Conservation (phyloP, 2,329 filamentous ascomycete species). For the Fusarium sp. region DNA sequence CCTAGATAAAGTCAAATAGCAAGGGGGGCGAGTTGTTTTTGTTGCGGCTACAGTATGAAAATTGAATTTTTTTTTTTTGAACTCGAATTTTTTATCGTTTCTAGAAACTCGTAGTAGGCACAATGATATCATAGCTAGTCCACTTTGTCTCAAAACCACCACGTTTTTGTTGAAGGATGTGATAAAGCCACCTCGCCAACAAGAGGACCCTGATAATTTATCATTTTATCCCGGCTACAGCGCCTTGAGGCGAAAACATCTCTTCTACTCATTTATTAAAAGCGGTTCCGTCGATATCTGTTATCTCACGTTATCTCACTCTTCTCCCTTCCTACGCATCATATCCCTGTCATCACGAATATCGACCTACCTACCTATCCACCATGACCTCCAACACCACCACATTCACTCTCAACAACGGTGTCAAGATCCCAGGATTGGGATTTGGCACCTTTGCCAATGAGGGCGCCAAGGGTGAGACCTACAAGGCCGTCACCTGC, state of each 20-base stretch:
- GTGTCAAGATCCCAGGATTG: constrained; percentile 70
- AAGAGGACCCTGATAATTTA: background rate
- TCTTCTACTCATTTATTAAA: background rate
- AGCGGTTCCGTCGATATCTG: background rate
- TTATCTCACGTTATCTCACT: background rate
- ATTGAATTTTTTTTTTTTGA: background rate
- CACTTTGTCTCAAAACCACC: background rate
- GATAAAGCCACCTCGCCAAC: background rate
- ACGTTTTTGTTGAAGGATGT: background rate
- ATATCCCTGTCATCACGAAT: background rate
- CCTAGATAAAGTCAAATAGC: constrained; percentile 8
- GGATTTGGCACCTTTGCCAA: constrained; percentile 77
- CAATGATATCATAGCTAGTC: background rate
- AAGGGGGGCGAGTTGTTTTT: constrained; percentile 2
- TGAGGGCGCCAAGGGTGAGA: constrained; percentile 60
- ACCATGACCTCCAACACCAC: constrained; percentile 44
- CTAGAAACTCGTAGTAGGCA: background rate
- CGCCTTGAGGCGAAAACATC: background rate
- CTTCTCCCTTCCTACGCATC: background rate
- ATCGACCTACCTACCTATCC: background rate
- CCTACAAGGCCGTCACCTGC: constrained; percentile 50
- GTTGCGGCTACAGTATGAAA: constrained; percentile 8
- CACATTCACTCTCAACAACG: constrained; percentile 61
- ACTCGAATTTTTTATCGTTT: background rate
- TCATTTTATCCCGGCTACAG: background rate